Percentiles rank a stretch among this genome's conserved stretches.
phyloP scores from a whole-genome alignment of 257 asterid genomes.

The Leonotis leonurus region DNA sequence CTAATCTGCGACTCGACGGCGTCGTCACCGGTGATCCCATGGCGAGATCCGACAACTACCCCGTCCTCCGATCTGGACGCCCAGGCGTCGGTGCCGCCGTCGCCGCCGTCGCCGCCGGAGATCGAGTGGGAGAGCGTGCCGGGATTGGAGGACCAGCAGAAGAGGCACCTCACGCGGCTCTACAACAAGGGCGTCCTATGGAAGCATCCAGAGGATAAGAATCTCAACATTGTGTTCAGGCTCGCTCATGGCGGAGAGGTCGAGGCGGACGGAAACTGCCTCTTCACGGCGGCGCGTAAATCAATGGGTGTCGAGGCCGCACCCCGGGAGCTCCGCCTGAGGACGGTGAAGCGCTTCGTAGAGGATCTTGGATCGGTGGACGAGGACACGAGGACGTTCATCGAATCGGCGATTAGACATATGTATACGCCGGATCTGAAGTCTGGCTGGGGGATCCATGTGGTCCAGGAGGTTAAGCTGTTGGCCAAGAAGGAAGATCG shows the following conservation, averaged over 20 bases:
- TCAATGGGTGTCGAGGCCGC: constrained; percentile 42
- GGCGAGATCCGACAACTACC: constrained; percentile 77
- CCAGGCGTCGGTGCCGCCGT: constrained; percentile 24
- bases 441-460: constrained; percentile 90
- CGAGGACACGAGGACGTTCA: constrained; percentile 36
- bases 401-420: constrained; percentile 59
- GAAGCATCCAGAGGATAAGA: constrained; percentile 68
- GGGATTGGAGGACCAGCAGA: constrained; percentile 80
- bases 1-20: constrained; percentile 83
- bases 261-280: constrained; percentile 80
- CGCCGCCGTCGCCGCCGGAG: constrained; percentile 23
- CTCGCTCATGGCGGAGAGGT: constrained; percentile 88
- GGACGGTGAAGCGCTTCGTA: constrained; percentile 62
- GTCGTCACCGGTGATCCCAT: constrained; percentile 71
- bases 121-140: constrained; percentile 61
- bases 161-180: constrained; percentile 47
- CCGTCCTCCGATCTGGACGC: constrained; percentile 51
- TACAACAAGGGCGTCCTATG: constrained; percentile 73
- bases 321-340: constrained; percentile 63
- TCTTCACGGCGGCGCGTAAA: constrained; percentile 73
- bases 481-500: constrained; percentile 72
- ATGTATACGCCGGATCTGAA: constrained; percentile 94
- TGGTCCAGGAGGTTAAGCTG: constrained; percentile 84
- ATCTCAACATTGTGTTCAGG: constrained; percentile 44
- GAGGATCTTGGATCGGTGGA: constrained; percentile 74